Evolutionary conservation across 306 rosid species (phyloP).

Genomic region (Adenanthera pavonina): DNA sequence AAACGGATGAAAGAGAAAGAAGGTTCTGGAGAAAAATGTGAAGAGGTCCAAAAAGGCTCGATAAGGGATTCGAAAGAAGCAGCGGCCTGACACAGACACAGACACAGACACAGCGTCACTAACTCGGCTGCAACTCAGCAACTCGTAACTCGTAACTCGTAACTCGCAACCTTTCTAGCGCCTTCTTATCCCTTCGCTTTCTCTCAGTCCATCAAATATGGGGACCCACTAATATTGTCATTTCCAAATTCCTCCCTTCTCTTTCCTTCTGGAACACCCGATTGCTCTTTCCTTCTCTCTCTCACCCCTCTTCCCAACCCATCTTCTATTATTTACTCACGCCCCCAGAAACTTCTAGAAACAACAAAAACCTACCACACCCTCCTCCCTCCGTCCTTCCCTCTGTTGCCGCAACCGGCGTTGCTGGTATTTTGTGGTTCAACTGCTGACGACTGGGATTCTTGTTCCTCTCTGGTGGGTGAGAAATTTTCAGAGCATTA

Average conservation of each 20-base stretch:
- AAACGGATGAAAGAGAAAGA: neutral
- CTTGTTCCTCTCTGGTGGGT: conserved; percentile 12
- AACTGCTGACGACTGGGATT: neutral
- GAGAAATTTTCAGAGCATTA: conserved; percentile 21
- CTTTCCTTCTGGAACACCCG: conserved; percentile 68
- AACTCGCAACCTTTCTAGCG: neutral
- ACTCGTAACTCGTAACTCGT: too few relatives aligned
- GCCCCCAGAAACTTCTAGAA: conserved; percentile 85
- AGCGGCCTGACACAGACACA: neutral
- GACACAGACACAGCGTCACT: too few relatives aligned
- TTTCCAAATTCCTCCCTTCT: neutral
- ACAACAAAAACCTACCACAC: conserved; percentile 43
- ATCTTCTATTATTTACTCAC: conserved; percentile 38
- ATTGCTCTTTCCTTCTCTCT: conserved; percentile 33
- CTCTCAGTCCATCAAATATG: neutral
- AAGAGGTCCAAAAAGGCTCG: neutral
- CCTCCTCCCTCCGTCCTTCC: conserved; percentile 23
- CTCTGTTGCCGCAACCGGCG: conserved; percentile 10
- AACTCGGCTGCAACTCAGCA: too few relatives aligned
- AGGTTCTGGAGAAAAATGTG: neutral
- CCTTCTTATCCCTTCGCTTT: conserved; percentile 10
- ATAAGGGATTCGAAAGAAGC: neutral
- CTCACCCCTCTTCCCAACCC: neutral
- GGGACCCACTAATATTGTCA: conserved; percentile 51
- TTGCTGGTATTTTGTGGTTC: conserved; percentile 10